Conservation (phyloP, 805 yeast species). For the Suhomyces emberorum region DNA sequence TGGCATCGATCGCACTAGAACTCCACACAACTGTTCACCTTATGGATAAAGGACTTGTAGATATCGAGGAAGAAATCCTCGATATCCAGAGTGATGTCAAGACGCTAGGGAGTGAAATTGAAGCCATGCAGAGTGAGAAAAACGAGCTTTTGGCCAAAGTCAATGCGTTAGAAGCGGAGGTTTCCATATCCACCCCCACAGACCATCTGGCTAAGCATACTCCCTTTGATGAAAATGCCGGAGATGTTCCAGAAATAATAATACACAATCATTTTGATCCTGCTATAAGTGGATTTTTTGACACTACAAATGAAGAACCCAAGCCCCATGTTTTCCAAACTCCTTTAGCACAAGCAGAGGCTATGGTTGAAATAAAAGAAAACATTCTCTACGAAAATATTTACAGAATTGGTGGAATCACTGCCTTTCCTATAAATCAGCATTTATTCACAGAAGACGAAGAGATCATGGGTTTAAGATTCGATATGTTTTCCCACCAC, state of each 20-base stretch:
- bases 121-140: constrained; percentile 10
- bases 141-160: constrained; percentile 10
- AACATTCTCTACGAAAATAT: constrained; percentile 45
- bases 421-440: constrained; percentile 49
- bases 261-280: constrained; percentile 30
- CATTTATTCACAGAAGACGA: constrained; percentile 24
- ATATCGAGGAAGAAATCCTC: constrained; percentile 11
- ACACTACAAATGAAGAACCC: background rate
- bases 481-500: constrained; percentile 37
- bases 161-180: constrained; percentile 10
- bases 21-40: too few species aligned
- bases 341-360: constrained; percentile 1
- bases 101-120: constrained; percentile 17
- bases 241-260: constrained; percentile 17
- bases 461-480: constrained; percentile 46
- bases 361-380: constrained; percentile 18
- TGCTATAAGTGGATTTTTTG: constrained; percentile 23
- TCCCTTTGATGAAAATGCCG: constrained; percentile 1
- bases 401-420: constrained; percentile 46
- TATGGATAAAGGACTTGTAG: background rate
- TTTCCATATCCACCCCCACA: too few species aligned
- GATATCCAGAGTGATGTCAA: constrained; percentile 18
- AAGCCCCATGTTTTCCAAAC: background rate
- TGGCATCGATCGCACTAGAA: too few species aligned
- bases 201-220: background rate